These are phyloP conservation scores for Penicillium taxi DNA, from an alignment of 495 filamentous ascomycete genomes.

Conservation along the genomic window DNA sequence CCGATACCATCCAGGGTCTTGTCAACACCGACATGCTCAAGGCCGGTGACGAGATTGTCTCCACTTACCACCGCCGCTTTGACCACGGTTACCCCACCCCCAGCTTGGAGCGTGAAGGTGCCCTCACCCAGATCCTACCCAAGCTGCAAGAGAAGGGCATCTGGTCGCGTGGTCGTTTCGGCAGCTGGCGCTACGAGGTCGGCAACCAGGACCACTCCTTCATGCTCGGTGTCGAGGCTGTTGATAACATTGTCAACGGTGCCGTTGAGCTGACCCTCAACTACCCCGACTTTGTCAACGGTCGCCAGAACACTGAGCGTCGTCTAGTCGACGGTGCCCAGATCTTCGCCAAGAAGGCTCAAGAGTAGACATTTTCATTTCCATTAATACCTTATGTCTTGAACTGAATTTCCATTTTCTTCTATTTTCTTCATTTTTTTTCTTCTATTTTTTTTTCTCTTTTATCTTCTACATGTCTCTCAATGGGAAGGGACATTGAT, in stretches of 20 bases:
- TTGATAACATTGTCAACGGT: conserved; percentile 90
- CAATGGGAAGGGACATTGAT: too few relatives aligned
- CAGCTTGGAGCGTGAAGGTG: conserved; percentile 87
- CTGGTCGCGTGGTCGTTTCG: conserved; percentile 93
- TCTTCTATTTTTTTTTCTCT: conserved; percentile 11
- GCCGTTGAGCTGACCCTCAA: conserved; percentile 94
- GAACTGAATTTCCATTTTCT: not conserved
- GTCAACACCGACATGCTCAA: conserved; percentile 96
- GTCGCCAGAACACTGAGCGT: conserved; percentile 78
- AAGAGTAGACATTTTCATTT: conserved; percentile 27
- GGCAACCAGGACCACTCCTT: conserved; percentile 98
- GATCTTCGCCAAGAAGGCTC: conserved; percentile 45
- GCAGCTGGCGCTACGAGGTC: conserved; percentile 96
- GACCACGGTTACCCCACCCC: conserved; percentile 99
- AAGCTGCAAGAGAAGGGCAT: conserved; percentile 87
- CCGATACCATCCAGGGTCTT: conserved; percentile 89
- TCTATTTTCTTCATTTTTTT: conserved; percentile 9
- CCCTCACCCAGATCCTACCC: conserved; percentile 85
- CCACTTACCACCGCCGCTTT: conserved; percentile 96
- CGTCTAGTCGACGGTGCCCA: conserved; percentile 73
- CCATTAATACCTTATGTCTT: not conserved
- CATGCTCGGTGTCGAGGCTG: conserved; percentile 97
- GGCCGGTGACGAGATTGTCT: conserved; percentile 88
- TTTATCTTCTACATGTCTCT: conserved; percentile 18
- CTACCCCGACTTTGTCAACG: conserved; percentile 98